phyloP scores from a whole-genome alignment of 176 grass and related monocot species.

The Triticum timopheevii region DNA sequence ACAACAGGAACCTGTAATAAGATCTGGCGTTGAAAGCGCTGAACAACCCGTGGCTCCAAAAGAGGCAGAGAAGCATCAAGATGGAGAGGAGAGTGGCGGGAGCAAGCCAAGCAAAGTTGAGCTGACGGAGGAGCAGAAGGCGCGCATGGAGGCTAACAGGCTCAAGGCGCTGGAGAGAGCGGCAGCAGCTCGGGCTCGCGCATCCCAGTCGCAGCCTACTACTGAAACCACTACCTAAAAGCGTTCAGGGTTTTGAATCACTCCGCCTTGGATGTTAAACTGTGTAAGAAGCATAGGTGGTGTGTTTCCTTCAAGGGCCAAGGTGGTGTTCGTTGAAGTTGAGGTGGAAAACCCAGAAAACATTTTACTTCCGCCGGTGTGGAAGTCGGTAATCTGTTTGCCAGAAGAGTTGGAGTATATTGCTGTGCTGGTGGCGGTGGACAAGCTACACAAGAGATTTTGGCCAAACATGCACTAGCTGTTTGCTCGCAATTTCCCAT shows the following conservation, averaged over 20 bases:
- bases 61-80: conserved; percentile 10
- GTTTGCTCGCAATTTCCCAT: not conserved
- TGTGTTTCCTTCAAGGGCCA: not conserved
- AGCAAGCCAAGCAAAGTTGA: conserved; percentile 31
- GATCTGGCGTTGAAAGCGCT: not conserved
- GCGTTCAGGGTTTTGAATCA: not conserved
- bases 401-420: not conserved
- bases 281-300: too few species aligned
- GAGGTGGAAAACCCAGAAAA: not conserved
- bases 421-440: not conserved
- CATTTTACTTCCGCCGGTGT: not conserved
- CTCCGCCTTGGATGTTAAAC: not conserved
- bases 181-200: conserved; percentile 36
- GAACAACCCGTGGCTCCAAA: not conserved
- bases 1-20: not conserved
- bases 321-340: not conserved
- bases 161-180: conserved; percentile 80
- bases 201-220: conserved; percentile 29
- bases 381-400: not conserved
- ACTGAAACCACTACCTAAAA: not conserved
- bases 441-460: not conserved
- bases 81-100: not conserved
- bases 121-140: conserved; percentile 66
- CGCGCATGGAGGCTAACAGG: conserved; percentile 73
- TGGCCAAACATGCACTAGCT: not conserved